Base-by-base conservation (phyloP, 805 yeast species). In the Pichia pseudocactophila region DNA sequence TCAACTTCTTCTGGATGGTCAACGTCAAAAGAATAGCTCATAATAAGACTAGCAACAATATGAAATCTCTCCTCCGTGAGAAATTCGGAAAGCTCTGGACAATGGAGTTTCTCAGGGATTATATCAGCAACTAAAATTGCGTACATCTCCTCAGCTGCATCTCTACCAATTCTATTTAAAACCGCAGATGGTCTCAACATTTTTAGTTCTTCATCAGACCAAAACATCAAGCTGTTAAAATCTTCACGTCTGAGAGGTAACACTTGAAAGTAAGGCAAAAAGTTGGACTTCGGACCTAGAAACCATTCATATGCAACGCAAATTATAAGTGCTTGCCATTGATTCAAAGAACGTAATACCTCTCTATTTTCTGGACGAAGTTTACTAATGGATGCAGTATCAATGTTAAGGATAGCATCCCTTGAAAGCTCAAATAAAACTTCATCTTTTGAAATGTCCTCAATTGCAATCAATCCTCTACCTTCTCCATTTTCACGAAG, bases 21-120 rank as follows among this genome's bases (percentile, higher is more conserved):
- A 12, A 86, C 83, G 58, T 92, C 98, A 62, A 92, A 90, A 0
- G 95, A 84, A 54, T 90, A 90, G 1, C 96, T 74, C 86, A 88
- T 76, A 37, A 92, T 84, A 13, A 84, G 63, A 33, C 87, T 78
- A 0, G 95, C 97, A 45, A 83, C 76, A 30, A 71, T 64, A 50
- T 80, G 80, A 58, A 83, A 92, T 10, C 73, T 75, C 2, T 74
- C 79, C 35, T 76, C 56, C 1, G 81, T 61, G 1, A 72, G 58
- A 34, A 53, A 52, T 15, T 55, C 48, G 35, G 64, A 46, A 48
- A 69, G 42, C 48, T 63, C 60, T 1, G 47, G 37, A 13, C 69
- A 49, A 0, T 64, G 64, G 16, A 75, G 50, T 22, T 61, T 62
- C 17, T 57, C 47, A 9, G 77, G 66, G 9, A 68, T 56, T 8